These are phyloP conservation scores for Coemansia nantahalensis DNA, from an alignment of 192 early-diverging fungal species.

Conservation along the genomic window DNA sequence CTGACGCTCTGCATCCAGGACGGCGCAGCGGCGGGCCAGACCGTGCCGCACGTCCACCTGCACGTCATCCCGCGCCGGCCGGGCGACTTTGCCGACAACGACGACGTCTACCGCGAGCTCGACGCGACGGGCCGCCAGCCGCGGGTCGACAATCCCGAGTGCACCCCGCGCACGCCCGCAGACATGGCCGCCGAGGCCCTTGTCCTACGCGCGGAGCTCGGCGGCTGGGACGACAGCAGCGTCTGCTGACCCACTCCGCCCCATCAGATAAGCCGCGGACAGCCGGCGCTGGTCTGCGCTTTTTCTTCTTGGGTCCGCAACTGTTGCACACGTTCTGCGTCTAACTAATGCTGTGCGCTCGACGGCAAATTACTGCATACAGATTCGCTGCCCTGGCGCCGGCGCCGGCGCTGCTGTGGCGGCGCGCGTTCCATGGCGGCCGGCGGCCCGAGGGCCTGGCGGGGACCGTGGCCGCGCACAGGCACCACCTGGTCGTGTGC, in stretches of 20 bases:
- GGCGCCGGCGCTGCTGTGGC: background rate
- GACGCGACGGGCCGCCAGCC: conserved; percentile 46
- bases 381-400: background rate
- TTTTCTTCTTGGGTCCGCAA: no score
- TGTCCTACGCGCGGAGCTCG: conserved; percentile 29
- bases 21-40: conserved; percentile 69
- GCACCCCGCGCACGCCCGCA: conserved; percentile 63
- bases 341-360: background rate
- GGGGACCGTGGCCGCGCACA: conserved; percentile 37
- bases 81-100: conserved; percentile 82
- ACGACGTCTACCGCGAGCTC: conserved; percentile 84
- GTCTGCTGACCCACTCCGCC: no score
- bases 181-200: conserved; percentile 70
- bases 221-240: conserved; percentile 6
- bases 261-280: conserved; percentile 1
- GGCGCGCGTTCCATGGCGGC: background rate
- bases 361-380: no score
- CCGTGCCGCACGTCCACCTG: conserved; percentile 89
- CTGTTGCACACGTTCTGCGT: background rate
- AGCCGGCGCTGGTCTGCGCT: background rate
- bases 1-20: conserved; percentile 83
- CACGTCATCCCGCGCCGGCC: conserved; percentile 83
- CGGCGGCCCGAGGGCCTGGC: conserved; percentile 16
- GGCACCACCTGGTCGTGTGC: conserved; percentile 44
- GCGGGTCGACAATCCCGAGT: conserved; percentile 66